Conservation (phyloP, 768 basidiomycete genomes). For the Mycena chlorophos region DNA sequence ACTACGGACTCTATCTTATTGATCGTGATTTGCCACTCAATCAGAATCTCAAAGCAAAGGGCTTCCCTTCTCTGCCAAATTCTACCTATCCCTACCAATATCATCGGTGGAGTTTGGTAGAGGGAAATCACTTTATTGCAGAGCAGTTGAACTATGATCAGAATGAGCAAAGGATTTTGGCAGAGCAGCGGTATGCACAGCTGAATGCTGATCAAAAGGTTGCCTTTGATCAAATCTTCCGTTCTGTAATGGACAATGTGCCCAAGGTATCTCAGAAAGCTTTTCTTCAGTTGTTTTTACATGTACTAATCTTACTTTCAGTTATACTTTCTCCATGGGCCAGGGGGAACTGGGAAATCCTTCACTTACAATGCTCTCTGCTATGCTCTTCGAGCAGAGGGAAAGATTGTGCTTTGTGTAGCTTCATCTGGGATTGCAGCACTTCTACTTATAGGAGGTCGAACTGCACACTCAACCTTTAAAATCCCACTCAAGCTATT, state of each 20-base stretch:
- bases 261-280: no score
- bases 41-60: no score
- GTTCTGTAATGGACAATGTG: conserved; percentile 24
- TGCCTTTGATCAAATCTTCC: conserved; percentile 32
- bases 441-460: conserved; percentile 43
- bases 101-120: no score
- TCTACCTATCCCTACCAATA: no score
- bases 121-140: conserved; percentile 22
- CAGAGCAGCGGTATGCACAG: conserved; percentile 1
- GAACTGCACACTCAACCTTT: conserved; percentile 50
- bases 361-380: conserved; percentile 41
- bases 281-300: no score
- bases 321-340: conserved; percentile 43
- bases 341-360: conserved; percentile 48
- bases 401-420: conserved; percentile 45
- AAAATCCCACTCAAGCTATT: conserved; percentile 40
- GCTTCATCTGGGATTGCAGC: no score
- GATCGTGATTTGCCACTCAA: no score
- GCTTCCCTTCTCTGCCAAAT: no score
- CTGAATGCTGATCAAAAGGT: conserved; percentile 35
- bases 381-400: conserved; percentile 24
- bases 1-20: no score
- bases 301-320: no score
- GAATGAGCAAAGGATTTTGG: conserved; percentile 11
- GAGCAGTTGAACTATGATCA: conserved; percentile 11